These are phyloP conservation scores for Neonectria ditissima DNA, from an alignment of 2,329 filamentous ascomycete species.

Conservation along the genomic window DNA sequence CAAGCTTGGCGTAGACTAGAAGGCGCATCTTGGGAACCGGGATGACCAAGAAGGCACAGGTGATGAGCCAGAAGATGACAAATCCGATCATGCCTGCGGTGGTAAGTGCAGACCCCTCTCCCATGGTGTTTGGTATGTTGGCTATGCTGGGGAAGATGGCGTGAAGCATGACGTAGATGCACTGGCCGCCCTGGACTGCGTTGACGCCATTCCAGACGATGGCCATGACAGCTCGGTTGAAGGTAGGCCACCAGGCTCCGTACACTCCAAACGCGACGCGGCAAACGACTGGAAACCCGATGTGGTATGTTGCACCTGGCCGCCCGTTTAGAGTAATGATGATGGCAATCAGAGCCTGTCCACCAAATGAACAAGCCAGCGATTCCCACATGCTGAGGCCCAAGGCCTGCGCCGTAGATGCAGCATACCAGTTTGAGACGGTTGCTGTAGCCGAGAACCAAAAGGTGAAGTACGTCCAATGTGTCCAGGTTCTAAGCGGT, in stretches of 20 bases:
- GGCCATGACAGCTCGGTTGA: constrained; percentile 58
- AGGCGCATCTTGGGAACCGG: constrained; percentile 42
- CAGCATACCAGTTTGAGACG: constrained; percentile 48
- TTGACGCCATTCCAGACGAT: constrained; percentile 61
- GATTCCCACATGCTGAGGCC: constrained; percentile 64
- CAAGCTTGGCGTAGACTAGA: constrained; percentile 42
- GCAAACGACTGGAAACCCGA: constrained; percentile 56
- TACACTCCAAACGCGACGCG: constrained; percentile 58
- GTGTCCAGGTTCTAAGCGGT: constrained; percentile 2
- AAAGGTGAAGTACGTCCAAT: constrained; percentile 21
- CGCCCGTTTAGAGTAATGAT: constrained; percentile 58
- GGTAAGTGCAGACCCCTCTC: constrained; percentile 53
- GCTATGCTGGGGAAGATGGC: constrained; percentile 56
- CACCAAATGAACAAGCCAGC: constrained; percentile 54
- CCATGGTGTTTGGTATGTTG: constrained; percentile 54
- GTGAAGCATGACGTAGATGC: constrained; percentile 52
- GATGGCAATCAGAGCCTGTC: constrained; percentile 55
- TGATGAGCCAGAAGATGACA: constrained; percentile 55
- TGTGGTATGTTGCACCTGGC: constrained; percentile 57
- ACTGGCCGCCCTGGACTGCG: constrained; percentile 50
- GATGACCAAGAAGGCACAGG: constrained; percentile 53
- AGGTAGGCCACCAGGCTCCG: constrained; percentile 58
- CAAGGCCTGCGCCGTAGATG: constrained; percentile 53
- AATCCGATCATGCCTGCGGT: constrained; percentile 57
- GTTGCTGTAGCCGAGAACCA: constrained; percentile 24